These are phyloP conservation scores for Retiboletus fuscus DNA, from an alignment of 1,284 basidiomycete genomes.

Conservation along the genomic window DNA sequence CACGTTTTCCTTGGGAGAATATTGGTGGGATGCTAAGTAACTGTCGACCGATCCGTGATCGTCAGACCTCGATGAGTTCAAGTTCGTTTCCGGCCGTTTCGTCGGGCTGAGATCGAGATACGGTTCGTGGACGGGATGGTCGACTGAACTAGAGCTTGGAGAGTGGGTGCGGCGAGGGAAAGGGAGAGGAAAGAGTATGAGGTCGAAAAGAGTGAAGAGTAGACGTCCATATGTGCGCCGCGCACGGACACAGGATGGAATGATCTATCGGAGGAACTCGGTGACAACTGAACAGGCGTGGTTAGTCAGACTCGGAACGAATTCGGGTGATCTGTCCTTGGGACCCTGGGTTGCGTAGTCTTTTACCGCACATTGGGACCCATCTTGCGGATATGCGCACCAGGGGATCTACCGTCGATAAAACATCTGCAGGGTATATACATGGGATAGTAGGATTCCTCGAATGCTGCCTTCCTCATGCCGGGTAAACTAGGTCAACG, in stretches of 20 bases:
- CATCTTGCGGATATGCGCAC: not conserved
- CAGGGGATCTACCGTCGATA: constrained; percentile 1
- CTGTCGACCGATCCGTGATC: not conserved
- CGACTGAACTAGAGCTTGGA: not conserved
- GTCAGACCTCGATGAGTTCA: too few species aligned
- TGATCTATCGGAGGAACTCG: not conserved
- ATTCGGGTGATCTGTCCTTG: not conserved
- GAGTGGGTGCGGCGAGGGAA: not conserved
- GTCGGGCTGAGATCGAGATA: not conserved
- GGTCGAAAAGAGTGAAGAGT: too few species aligned
- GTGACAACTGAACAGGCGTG: not conserved
- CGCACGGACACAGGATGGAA: not conserved
- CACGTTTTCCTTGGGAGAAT: not conserved
- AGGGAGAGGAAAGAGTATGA: not conserved
- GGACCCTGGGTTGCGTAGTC: too few species aligned
- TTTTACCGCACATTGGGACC: too few species aligned
- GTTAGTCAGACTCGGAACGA: not conserved
- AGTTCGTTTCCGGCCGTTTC: not conserved
- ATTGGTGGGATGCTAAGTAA: not conserved
- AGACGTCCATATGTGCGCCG: not conserved
- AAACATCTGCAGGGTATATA: constrained; percentile 31
- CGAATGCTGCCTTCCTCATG: too few species aligned
- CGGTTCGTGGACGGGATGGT: not conserved
- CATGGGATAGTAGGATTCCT: not conserved
- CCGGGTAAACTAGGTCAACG: not conserved